These are phyloP conservation scores for Mycogone perniciosa DNA, from an alignment of 2,329 filamentous ascomycete species.

Conservation along the genomic window DNA sequence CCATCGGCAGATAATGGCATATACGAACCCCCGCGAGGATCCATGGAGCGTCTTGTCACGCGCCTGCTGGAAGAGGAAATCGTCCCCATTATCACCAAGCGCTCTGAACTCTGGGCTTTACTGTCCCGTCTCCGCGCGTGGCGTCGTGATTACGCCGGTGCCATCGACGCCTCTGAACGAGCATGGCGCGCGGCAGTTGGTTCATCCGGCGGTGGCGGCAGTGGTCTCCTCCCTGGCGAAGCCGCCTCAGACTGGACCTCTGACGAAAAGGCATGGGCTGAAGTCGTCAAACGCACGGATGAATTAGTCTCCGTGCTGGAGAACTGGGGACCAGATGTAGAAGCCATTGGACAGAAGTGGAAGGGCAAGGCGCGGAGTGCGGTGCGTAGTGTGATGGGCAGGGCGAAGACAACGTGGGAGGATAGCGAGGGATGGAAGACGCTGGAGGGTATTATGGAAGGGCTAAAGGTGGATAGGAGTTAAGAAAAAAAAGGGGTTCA, in stretches of 20 bases:
- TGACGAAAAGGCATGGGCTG: conserved; percentile 59
- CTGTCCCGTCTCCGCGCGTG: conserved; percentile 68
- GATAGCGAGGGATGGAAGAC: conserved; percentile 61
- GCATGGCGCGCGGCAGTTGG: conserved; percentile 71
- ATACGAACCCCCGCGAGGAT: conserved; percentile 45
- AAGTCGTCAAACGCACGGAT: conserved; percentile 70
- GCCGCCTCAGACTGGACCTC: conserved; percentile 36
- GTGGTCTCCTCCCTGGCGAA: conserved; percentile 37
- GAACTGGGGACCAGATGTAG: conserved; percentile 61
- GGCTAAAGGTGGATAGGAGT: conserved; percentile 35
- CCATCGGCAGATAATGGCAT: conserved; percentile 21
- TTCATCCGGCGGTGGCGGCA: conserved; percentile 39
- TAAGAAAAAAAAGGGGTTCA: background rate
- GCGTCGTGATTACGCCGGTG: conserved; percentile 61
- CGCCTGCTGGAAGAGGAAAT: conserved; percentile 69
- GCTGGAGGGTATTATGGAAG: conserved; percentile 51
- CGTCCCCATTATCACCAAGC: conserved; percentile 76
- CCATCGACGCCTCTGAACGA: conserved; percentile 80
- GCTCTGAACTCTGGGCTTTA: conserved; percentile 70
- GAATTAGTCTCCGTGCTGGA: conserved; percentile 78
- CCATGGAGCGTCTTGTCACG: conserved; percentile 56
- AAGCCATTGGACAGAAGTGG: conserved; percentile 73
- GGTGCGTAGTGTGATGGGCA: conserved; percentile 74
- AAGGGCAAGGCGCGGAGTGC: conserved; percentile 82
- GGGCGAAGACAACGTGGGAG: conserved; percentile 78